phyloP scores from a whole-genome alignment of 805 yeast species.

The Candida nanaspora region DNA sequence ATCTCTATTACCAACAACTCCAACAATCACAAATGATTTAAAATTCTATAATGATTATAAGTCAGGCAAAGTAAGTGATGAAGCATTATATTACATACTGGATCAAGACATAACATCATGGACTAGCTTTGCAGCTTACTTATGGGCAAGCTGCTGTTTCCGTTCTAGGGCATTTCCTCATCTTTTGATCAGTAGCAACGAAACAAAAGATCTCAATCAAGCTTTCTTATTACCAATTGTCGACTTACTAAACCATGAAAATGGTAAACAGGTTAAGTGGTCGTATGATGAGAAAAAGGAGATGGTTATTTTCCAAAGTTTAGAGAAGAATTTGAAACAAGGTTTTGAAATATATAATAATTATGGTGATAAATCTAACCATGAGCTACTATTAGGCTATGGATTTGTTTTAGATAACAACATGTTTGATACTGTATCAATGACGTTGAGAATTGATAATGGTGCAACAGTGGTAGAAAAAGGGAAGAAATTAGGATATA shows the following conservation, averaged over 20 bases:
- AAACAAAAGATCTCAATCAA: conserved; percentile 26
- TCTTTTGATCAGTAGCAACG: conserved; percentile 39
- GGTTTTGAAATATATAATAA: conserved; percentile 70
- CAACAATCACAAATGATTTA: conserved; percentile 12
- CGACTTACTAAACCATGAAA: conserved; percentile 69
- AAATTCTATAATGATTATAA: conserved; percentile 20
- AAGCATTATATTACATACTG: background rate
- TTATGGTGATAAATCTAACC: conserved; percentile 69
- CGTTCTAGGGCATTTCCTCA: conserved; percentile 80
- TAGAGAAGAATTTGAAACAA: conserved; percentile 24
- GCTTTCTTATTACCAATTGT: conserved; percentile 74
- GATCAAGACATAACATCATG: conserved; percentile 28
- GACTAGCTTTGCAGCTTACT: conserved; percentile 59
- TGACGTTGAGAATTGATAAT: conserved; percentile 52
- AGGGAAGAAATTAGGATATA: conserved; percentile 30
- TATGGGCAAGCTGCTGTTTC: conserved; percentile 70
- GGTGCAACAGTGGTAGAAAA: conserved; percentile 10
- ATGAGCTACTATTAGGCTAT: conserved; percentile 62
- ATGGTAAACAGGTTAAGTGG: conserved; percentile 62
- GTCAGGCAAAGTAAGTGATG: conserved; percentile 7
- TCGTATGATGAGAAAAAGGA: conserved; percentile 13
- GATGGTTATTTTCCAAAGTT: conserved; percentile 31
- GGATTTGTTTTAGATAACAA: conserved; percentile 62
- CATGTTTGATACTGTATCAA: conserved; percentile 45
- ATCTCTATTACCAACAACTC: conserved; percentile 11